Evolutionary conservation across 2,329 filamentous ascomycete species (phyloP).

Genomic region (Alternaria burnsii): DNA sequence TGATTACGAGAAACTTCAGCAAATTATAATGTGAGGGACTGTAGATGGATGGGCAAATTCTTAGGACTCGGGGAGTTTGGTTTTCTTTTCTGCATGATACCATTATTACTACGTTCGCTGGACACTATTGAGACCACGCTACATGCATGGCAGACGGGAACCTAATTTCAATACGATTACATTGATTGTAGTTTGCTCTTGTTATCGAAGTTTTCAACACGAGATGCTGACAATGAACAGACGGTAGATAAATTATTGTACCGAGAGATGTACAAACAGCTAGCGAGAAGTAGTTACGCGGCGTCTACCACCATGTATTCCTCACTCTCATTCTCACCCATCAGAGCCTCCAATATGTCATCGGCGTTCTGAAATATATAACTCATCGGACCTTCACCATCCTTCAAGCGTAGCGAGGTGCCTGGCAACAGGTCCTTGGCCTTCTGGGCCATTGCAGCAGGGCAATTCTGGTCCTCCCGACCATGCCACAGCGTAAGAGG

Average conservation of each 20-base stretch:
- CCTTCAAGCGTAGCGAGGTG: conserved; percentile 29
- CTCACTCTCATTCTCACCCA: conserved; percentile 27
- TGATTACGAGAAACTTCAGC: conserved; percentile 48
- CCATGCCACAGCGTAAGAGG: conserved; percentile 48
- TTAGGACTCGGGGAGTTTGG: not conserved
- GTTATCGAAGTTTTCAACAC: not conserved
- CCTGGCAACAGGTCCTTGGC: conserved; percentile 34
- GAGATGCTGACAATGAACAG: not conserved
- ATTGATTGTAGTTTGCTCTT: not conserved
- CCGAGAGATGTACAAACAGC: not conserved
- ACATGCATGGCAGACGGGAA: not conserved
- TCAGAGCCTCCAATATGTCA: conserved; percentile 32
- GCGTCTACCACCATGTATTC: conserved; percentile 24
- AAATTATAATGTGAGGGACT: conserved; percentile 36
- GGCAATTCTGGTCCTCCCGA: conserved; percentile 38
- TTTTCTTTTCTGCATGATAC: conserved; percentile 11
- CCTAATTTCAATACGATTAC: not conserved
- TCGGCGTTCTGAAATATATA: conserved; percentile 32
- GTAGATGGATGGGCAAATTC: not conserved
- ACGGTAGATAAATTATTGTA: not conserved
- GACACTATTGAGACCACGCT: conserved; percentile 2
- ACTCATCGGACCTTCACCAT: conserved; percentile 40
- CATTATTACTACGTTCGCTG: conserved; percentile 18
- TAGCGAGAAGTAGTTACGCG: not conserved
- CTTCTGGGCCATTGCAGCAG: conserved; percentile 34